Evolutionary conservation across 495 filamentous ascomycete species (phyloP).

Genomic region (Trichoderma gamsii): DNA sequence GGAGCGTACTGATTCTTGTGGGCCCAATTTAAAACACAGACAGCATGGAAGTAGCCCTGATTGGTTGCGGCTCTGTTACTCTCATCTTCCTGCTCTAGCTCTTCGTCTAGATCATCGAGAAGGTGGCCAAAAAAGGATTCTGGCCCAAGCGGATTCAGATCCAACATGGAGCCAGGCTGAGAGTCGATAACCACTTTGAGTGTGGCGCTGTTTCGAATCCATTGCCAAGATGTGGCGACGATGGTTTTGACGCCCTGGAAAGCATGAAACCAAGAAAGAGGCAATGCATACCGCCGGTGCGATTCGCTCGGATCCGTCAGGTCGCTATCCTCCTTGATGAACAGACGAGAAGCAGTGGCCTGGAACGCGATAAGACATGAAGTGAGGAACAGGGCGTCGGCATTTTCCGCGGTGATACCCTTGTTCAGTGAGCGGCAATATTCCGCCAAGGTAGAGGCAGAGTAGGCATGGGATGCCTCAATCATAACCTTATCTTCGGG

Average conservation of each 20-base stretch:
- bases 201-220: slow-evolving; percentile 43
- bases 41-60: slow-evolving; percentile 49
- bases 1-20: slow-evolving; percentile 49
- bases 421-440: slow-evolving; percentile 44
- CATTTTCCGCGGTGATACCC: slow-evolving; percentile 46
- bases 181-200: slow-evolving; percentile 50
- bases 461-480: slow-evolving; percentile 51
- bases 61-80: slow-evolving; percentile 10
- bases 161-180: slow-evolving; percentile 45
- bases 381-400: slow-evolving; percentile 50
- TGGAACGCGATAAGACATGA: slow-evolving; percentile 52
- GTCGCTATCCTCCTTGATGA: slow-evolving; percentile 39
- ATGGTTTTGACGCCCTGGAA: slow-evolving; percentile 54
- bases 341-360: slow-evolving; percentile 48
- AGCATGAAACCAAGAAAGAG: slow-evolving; percentile 52
- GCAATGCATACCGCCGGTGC: slow-evolving; percentile 37
- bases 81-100: slow-evolving; percentile 31
- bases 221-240: slow-evolving; percentile 47
- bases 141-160: slow-evolving; percentile 31
- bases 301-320: slow-evolving; percentile 25
- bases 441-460: slow-evolving; percentile 50
- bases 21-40: slow-evolving; percentile 52
- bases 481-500: slow-evolving; percentile 48
- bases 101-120: slow-evolving; percentile 44
- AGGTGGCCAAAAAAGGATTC: slow-evolving; percentile 48